Base-by-base conservation (phyloP, 2,329 filamentous ascomycete genomes). In the Verticillium isaacii region DNA sequence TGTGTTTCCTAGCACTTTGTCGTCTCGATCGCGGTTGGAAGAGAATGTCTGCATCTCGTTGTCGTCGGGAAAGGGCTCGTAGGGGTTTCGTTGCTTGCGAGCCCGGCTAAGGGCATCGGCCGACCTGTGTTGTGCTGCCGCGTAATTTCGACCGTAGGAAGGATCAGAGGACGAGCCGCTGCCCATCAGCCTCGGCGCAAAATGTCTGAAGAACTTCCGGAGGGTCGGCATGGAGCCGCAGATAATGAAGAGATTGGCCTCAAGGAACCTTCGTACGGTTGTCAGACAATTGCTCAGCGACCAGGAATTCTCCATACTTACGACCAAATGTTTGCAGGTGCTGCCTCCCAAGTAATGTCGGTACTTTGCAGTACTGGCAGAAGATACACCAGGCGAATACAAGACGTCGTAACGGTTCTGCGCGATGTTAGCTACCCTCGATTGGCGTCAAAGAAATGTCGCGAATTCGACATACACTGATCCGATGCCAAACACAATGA, bases 401-500 rank as follows among this genome's bases (percentile, higher is more conserved):
- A 19, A 1, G 64, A 63, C 9, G 64, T 65, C 12, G 60, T 59
- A 3, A 62, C 54, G 19, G 64, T 65, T 4, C 57, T 59, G 17
- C 29, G 32, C 3, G 1, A 23, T 17, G 54, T 56, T 14, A 56
- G 54, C 8, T 19, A 29, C 29, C 5, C 29, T 3, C 29, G 29
- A 29, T 9, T 32, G 4, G 8, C 25, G 14, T 36, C 8, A 36
- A 36, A 11, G 34, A 14, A 14, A 36, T 29, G 14, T 59, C 39
- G 37, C 8, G 4, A 5, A 12, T 14, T 56, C 29, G 2, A 52
- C 57, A n/a, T 34, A 59, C 67, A 73, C 39, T 0, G 68, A 76
- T n/a, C 78, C 80, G 7, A 83, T 69, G 4, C 74, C 76, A 57
- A 84, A 81, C n/a, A 82, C 76, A 0, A 73, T 63, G 1, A 75